Evolutionary conservation across 2,329 filamentous ascomycete species (phyloP).

Genomic region (Fusarium succisae): DNA sequence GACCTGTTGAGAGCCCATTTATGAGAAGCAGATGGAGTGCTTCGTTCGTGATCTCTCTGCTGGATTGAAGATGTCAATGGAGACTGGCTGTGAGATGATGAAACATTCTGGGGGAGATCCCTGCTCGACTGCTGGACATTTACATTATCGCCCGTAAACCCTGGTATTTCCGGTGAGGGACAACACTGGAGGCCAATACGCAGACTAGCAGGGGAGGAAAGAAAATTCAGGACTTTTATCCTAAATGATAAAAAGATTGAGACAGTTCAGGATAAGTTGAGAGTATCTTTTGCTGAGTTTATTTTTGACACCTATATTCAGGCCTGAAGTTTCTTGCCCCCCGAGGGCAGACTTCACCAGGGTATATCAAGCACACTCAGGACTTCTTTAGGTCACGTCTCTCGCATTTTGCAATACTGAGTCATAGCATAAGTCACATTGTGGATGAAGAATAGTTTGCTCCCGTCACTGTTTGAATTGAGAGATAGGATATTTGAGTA

Average conservation of each 20-base stretch:
- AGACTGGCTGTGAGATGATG: not conserved
- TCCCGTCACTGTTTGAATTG: not conserved
- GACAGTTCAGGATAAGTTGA: too few relatives aligned
- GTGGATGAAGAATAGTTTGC: not conserved
- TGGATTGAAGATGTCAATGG: not conserved
- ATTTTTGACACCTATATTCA: too few relatives aligned
- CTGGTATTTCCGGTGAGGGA: not conserved
- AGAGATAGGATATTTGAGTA: not conserved
- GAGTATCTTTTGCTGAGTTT: too few relatives aligned
- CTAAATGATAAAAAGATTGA: too few relatives aligned
- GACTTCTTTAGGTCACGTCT: not conserved
- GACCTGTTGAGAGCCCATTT: accelerated
- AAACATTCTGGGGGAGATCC: slow-evolving; percentile 12
- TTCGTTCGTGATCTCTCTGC: not conserved
- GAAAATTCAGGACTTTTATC: too few relatives aligned
- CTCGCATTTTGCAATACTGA: too few relatives aligned
- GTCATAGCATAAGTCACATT: not conserved
- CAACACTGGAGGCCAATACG: not conserved
- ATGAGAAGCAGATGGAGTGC: not conserved
- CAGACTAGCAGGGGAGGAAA: too few relatives aligned
- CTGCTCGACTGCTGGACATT: not conserved
- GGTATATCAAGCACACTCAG: not conserved
- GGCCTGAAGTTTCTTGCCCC: too few relatives aligned
- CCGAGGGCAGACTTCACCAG: not conserved
- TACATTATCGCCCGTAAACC: not conserved